Evolutionary conservation across 805 yeast genomes (phyloP), one percentile per base, ranked within the genome.

Genomic region (Danielia oregonensis): DNA sequence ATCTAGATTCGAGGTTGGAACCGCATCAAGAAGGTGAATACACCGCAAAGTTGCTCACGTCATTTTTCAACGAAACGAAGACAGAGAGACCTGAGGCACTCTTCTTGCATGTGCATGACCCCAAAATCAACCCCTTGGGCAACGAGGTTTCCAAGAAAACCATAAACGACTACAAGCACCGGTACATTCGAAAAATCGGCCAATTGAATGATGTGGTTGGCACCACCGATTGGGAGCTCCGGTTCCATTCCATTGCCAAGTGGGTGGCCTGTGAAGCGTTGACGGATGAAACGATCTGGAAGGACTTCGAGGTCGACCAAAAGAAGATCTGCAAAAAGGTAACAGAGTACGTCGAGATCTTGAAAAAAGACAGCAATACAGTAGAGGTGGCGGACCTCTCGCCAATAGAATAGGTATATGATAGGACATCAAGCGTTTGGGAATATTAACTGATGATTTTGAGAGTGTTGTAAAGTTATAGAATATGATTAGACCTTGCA

Each of bases 91-190:
- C 66, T 10, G 42, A 42, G 12, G 57, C 56, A 12, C 29, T 51
- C 23, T 63, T 63, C 36, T 35, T 63, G 29, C 66, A 63, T 43
- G 44, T 57, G 6, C 60, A 61, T 35, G 46, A 52, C 28, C 65
- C 65, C 14, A 60, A 60, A 38, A 51, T 62, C 37, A 58, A 59
- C 26, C 52, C 65, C 5, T 37, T 59, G 5, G 39, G 32, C 16
- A 57, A 59, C 35, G 44, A 39, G 27, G 13, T 39, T 9, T 28
- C 46, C 19, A 23, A 29, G 7, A 30, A 33, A 27, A 22, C 40
- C 16, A 37, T 36, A 24, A 52, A 50, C 41, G 40, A 46, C 33
- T 55, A 46, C 38, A 36, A 47, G 7, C 37, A 46, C 17, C 38
- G 68, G 35, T 53, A 48, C 34, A 34, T 61, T 15, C 59, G 60